Percentiles rank a stretch among this genome's conserved stretches.
phyloP scores from a whole-genome alignment of 2,329 filamentous ascomycete species.

The Botrytis hyacinthi region DNA sequence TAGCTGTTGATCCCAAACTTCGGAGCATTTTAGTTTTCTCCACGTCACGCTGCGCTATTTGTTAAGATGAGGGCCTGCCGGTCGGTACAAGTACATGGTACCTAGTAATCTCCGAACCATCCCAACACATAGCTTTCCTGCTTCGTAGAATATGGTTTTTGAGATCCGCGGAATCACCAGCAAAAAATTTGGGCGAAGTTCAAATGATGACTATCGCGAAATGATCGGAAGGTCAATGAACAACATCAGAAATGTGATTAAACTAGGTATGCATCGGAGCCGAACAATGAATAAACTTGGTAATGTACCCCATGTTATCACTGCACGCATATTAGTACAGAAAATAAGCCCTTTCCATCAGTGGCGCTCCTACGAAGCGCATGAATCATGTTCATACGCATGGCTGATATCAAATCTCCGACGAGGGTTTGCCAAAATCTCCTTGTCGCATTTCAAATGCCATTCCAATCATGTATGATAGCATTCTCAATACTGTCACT shows the following conservation, averaged over 20 bases:
- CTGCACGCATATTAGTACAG: background rate
- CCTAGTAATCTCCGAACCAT: background rate
- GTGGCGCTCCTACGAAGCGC: background rate
- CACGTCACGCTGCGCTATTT: background rate
- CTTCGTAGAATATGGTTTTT: background rate
- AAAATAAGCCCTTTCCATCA: background rate
- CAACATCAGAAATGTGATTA: background rate
- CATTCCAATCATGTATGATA: background rate
- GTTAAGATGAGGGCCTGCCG: background rate
- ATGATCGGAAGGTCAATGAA: background rate
- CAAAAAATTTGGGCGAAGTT: fast-evolving
- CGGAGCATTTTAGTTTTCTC: background rate
- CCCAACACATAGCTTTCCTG: background rate
- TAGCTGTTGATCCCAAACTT: background rate
- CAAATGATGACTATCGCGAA: background rate
- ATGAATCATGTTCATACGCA: background rate
- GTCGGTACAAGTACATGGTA: background rate
- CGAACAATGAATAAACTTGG: background rate
- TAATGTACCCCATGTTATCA: background rate
- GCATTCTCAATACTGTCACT: background rate
- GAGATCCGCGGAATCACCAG: background rate
- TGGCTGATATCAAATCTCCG: background rate
- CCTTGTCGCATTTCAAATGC: background rate
- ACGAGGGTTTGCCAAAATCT: background rate
- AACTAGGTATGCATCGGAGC: background rate